Conservation (phyloP, 768 basidiomycete species). For the Leccinum barrowsii region DNA sequence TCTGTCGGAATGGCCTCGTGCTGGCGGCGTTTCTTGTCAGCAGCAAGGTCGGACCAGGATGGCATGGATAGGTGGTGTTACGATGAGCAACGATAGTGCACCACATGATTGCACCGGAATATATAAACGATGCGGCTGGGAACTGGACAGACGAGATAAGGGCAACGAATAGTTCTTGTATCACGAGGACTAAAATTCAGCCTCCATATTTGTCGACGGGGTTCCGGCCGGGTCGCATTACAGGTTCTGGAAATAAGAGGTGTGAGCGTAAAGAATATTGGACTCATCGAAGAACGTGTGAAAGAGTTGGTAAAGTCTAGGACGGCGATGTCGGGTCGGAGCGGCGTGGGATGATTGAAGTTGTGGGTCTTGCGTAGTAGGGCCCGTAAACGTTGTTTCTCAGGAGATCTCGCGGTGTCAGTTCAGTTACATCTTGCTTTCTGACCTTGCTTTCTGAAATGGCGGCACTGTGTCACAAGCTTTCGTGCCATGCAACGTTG, state of each 20-base stretch:
- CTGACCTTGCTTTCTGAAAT: too few relatives aligned
- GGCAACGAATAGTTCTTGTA: background rate
- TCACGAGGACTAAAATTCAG: constrained; percentile 1
- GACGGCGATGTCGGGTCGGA: too few relatives aligned
- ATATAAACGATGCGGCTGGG: constrained; percentile 5
- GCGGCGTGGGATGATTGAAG: too few relatives aligned
- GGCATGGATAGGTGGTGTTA: constrained; percentile 6
- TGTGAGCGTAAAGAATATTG: constrained; percentile 14
- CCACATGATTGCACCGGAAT: background rate
- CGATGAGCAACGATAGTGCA: background rate
- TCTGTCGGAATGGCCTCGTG: constrained; percentile 55
- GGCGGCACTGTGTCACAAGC: too few relatives aligned
- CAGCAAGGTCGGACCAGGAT: constrained; percentile 50
- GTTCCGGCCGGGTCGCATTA: background rate
- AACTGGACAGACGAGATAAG: constrained; percentile 9
- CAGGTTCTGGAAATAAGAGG: constrained; percentile 9
- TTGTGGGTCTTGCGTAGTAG: too few relatives aligned
- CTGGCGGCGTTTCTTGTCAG: constrained; percentile 54
- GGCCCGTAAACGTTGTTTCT: too few relatives aligned
- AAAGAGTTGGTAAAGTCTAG: constrained; percentile 67
- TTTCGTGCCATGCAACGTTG: too few relatives aligned
- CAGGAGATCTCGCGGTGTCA: too few relatives aligned
- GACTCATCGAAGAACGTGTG: constrained; percentile 25
- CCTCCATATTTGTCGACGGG: background rate
- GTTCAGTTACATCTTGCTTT: too few relatives aligned